Base-by-base conservation (phyloP, 2,329 filamentous ascomycete species). In the Thelonectria rubi region DNA sequence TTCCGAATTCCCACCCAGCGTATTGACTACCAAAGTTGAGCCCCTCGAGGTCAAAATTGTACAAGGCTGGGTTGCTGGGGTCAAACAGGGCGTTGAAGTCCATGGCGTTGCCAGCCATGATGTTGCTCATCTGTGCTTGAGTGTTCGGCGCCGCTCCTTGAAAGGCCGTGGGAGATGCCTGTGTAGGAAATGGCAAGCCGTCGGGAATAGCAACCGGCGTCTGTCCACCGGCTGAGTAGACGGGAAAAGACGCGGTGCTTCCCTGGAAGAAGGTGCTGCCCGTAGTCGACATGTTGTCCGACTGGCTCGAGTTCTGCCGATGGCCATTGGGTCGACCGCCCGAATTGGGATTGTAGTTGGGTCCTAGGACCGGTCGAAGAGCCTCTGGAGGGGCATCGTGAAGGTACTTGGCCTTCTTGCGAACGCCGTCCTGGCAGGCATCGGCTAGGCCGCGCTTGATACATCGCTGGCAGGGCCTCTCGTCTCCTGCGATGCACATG, bases 331-430 rank as follows among this genome's bases (percentile, higher is more conserved):
- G 73, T 42, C 80, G 74, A 68, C 79, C 78, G 3, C 80, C 75
- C 70, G 78, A 79, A 76, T 76, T 82, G 73, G 85, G 86, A 72
- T 90, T 92, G 71, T 87, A 90, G 64, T 84, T 88, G 30, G 89
- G 87, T 5, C 90, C 89, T 49, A 95, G 84, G 43, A 95, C 93
- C n/a, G 94, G 92, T 74, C 94, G 86, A 64, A 97, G 83, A 47
- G 93, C 93, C 75, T 96, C 93, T 54, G 93, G 88, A 37, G 94
- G 94, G 24, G 94, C 93, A 83, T 98, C 95, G 74, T 98, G 94
- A 58, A 99, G 91, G 77, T 99, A 99, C 78, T 99, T 99, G 54
- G 95, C 95, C 84, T 98, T 99, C 79, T 99, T 99, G 65, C 95
- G 91, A 53, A 98, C 93, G 55, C 95, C 95, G 75, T 99, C 95